Conservation (phyloP, 2,329 filamentous ascomycete species). For the Colletotrichum australisinense region DNA sequence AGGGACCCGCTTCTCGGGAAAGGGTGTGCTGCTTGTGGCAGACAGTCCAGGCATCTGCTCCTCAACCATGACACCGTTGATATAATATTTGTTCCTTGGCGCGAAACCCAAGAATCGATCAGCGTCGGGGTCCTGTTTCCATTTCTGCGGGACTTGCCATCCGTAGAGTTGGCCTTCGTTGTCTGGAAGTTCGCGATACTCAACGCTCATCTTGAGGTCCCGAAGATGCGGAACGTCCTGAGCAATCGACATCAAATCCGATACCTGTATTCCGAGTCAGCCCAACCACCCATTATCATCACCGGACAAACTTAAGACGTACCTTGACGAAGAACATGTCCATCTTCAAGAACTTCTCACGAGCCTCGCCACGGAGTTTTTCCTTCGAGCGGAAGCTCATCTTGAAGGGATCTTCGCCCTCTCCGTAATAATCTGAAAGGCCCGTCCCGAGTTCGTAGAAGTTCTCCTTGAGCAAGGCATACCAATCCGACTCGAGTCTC, state of each 20-base stretch:
- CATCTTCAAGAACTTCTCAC: constrained; percentile 65
- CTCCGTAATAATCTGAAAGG: constrained; percentile 63
- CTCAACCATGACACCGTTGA: constrained; percentile 65
- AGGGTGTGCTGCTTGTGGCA: constrained; percentile 63
- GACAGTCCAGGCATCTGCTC: constrained; percentile 62
- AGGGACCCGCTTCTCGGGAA: constrained; percentile 65
- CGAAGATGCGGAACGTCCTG: constrained; percentile 69
- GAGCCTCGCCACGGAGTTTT: constrained; percentile 60
- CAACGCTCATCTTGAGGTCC: constrained; percentile 65
- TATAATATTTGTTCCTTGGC: constrained; percentile 68
- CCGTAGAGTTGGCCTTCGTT: constrained; percentile 56
- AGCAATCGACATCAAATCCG: constrained; percentile 70
- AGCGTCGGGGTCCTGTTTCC: constrained; percentile 68
- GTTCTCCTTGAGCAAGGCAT: constrained; percentile 62
- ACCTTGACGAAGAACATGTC: constrained; percentile 78
- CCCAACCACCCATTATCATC: not conserved
- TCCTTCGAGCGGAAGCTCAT: constrained; percentile 57
- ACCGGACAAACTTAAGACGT: constrained; percentile 36
- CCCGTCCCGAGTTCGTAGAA: constrained; percentile 65
- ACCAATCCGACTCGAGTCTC: constrained; percentile 67
- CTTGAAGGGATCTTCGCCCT: constrained; percentile 54
- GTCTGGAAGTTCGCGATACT: constrained; percentile 70
- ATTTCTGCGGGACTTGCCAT: constrained; percentile 61
- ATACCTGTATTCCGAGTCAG: constrained; percentile 56
- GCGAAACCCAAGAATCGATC: constrained; percentile 64